Conservation (phyloP, 1,284 basidiomycete genomes). For the Wolfiporia cocos region DNA sequence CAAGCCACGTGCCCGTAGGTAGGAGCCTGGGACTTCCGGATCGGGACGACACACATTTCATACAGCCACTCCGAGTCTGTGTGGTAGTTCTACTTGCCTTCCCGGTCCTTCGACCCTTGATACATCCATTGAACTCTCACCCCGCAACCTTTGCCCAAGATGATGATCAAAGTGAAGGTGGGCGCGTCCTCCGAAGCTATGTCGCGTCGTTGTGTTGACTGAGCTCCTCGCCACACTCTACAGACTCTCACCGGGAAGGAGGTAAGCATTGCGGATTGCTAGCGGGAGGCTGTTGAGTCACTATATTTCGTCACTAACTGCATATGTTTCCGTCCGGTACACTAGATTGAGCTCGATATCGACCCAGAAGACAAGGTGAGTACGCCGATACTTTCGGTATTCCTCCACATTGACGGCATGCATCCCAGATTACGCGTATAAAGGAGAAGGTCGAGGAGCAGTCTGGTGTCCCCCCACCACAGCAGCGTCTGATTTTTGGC, state of each 20-base stretch:
- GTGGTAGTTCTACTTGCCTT: no score
- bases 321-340: not conserved
- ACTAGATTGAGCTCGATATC: constrained; percentile 93
- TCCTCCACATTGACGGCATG: not conserved
- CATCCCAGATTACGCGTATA: constrained; percentile 79
- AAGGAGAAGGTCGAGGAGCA: constrained; percentile 99
- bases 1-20: no score
- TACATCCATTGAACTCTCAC: constrained; percentile 2
- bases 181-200: constrained; percentile 10
- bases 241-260: constrained; percentile 93
- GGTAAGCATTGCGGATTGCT: constrained; percentile 37
- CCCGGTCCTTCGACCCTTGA: no score
- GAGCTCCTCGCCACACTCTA: no score
- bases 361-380: constrained; percentile 85
- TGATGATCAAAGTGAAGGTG: constrained; percentile 85
- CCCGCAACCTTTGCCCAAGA: constrained; percentile 25
- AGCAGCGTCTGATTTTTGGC: constrained; percentile 93
- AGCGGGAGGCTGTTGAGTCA: not conserved
- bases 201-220: no score
- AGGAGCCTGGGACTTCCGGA: no score
- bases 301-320: not conserved
- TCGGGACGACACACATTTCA: no score
- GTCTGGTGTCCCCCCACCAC: constrained; percentile 95
- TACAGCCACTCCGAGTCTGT: no score
- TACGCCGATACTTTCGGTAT: constrained; percentile 8